Percentiles rank a stretch among this genome's conserved stretches.
Conservation (phyloP, 2,329 filamentous ascomycete genomes). For the Penicillium sp. region DNA sequence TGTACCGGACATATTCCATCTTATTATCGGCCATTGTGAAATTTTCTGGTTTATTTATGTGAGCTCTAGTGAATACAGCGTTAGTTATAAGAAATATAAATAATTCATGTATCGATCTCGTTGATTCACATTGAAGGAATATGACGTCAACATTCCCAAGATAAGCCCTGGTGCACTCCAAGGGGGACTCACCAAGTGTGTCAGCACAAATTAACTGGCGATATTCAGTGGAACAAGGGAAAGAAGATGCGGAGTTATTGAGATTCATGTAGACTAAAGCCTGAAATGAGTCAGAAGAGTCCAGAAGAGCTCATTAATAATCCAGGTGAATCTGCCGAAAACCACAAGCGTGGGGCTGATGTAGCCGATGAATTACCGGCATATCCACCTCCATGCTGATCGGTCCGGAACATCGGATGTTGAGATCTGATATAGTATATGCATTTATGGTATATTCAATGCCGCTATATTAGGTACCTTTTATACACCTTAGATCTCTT, state of each 20-base stretch:
- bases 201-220: background rate
- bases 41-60: background rate
- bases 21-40: conserved; percentile 19
- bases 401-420: conserved; percentile 9
- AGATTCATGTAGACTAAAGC: too few relatives aligned
- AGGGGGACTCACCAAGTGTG: background rate
- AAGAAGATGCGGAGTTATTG: too few relatives aligned
- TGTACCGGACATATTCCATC: conserved; percentile 29
- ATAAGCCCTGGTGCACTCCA: background rate
- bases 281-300: background rate
- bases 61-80: background rate
- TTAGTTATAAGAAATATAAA: background rate
- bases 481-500: background rate
- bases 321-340: conserved; percentile 13
- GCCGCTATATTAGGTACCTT: background rate
- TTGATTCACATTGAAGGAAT: background rate
- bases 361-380: conserved; percentile 14
- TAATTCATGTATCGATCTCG: background rate
- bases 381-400: conserved; percentile 3
- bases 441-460: background rate
- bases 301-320: conserved; percentile 5
- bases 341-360: conserved; percentile 7
- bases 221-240: background rate
- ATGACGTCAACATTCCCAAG: conserved; percentile 4
- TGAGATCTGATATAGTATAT: conserved; percentile 1